phyloP scores from a whole-genome alignment of 2,329 filamentous ascomycete species.

The Exophiala sp. region DNA sequence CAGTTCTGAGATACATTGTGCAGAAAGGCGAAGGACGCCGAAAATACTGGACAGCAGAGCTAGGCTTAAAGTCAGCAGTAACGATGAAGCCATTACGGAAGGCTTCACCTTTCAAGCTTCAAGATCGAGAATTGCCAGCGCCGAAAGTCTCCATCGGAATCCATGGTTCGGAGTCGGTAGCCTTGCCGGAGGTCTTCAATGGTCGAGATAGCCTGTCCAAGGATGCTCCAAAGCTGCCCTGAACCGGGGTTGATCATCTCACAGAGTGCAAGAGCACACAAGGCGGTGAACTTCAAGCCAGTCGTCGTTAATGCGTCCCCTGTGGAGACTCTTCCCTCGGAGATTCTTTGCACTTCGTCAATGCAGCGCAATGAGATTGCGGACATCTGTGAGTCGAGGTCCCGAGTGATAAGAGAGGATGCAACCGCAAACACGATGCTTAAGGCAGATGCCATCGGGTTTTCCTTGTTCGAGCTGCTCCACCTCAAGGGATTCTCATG shows the following conservation, averaged over 20 bases:
- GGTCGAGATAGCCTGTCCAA: slow-evolving; percentile 9
- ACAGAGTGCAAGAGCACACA: slow-evolving; percentile 13
- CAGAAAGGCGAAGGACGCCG: slow-evolving; percentile 6
- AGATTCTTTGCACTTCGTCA: slow-evolving; percentile 4
- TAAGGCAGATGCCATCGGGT: background rate
- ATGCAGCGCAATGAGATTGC: slow-evolving; percentile 3
- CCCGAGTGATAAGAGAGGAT: slow-evolving; percentile 9
- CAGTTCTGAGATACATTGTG: background rate
- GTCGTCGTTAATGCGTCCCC: background rate
- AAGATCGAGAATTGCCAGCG: slow-evolving; percentile 4
- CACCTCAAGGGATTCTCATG: slow-evolving; percentile 16
- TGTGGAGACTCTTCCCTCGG: background rate
- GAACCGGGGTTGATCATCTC: slow-evolving; percentile 10
- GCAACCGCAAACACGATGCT: slow-evolving; percentile 16
- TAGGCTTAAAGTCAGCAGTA: background rate
- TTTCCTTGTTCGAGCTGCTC: slow-evolving; percentile 5
- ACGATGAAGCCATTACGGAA: background rate
- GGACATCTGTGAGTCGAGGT: slow-evolving; percentile 8
- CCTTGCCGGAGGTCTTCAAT: slow-evolving; percentile 12
- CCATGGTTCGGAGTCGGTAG: background rate
- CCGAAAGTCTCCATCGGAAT: background rate
- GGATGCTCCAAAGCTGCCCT: slow-evolving; percentile 13
- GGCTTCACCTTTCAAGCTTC: slow-evolving; percentile 12
- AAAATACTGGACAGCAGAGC: slow-evolving; percentile 1
- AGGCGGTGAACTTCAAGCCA: slow-evolving; percentile 9